Evolutionary conservation across 495 filamentous ascomycete species (phyloP), one percentile per base, ranked within the genome.

Genomic region (Penicillium tannophilum): DNA sequence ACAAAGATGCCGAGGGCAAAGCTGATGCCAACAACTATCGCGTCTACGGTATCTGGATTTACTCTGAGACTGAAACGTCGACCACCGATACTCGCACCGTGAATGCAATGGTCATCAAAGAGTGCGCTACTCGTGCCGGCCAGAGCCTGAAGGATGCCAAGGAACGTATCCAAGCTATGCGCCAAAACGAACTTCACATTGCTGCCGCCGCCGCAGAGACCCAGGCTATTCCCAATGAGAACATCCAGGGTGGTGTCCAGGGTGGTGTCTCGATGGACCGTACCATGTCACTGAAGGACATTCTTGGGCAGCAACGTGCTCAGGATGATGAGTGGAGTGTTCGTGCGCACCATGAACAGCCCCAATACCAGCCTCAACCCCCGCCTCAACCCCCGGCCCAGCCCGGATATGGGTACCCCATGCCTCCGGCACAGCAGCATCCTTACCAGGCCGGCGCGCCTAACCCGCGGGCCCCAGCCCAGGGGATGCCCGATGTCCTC

Each of bases 21-120:
- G 60, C 49, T 23, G 58, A 55, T 16, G 30, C 59, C 20, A 54
- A 44, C 28, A 63, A 68, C 50, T 63, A 77, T 14, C 65, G 67
- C 45, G 80, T 84, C 51, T 83, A 81, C 64, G 86, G 86, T 8
- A 65, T 89, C 1, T 89, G 86, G 86, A 86, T 89, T 19, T 89
- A 86, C 64, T 78, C 78, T 1, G 85, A 86, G 63, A 75, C 77
- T 2, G 77, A 78, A 3, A 82, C 77, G 50, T 82, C 81, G 9
- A 88, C 80, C 19, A 79, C 78, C 36, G 79, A 81, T 45, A 76
- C 71, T 6, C 76, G 82, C 36, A 72, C 63, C 10, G 67, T 82
- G 56, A 82, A 79, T 57, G 82, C 81, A 23, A 67, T 79, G 50
- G 63, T 82, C 56, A 84, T 88, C 28, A 67, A 72, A 28, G 80